A percentile compares a stretch with the other conserved stretches of the same genome.
Conservation (phyloP, 2,329 filamentous ascomycete species). For the Botrytis byssoidea region DNA sequence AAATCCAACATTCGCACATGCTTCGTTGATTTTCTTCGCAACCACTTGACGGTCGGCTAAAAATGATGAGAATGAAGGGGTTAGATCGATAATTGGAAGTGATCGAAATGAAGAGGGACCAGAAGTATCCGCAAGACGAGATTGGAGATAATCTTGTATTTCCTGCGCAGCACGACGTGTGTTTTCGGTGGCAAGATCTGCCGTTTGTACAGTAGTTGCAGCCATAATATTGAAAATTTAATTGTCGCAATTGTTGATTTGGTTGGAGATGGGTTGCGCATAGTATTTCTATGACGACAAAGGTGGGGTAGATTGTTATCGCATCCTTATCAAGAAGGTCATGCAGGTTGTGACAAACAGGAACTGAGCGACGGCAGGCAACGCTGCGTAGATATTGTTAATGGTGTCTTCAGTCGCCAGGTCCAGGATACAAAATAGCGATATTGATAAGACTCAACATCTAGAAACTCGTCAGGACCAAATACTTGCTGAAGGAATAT, state of each 20-base stretch:
- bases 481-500: neutral
- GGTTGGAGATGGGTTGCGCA: neutral
- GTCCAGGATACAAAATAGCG: too few species aligned
- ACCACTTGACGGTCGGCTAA: slow-evolving; percentile 32
- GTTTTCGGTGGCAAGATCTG: neutral
- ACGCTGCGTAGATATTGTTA: neutral
- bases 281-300: neutral
- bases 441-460: neutral
- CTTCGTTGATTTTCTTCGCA: slow-evolving; percentile 34
- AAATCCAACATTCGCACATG: slow-evolving; percentile 36
- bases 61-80: slow-evolving; percentile 35
- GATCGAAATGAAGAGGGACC: slow-evolving; percentile 30
- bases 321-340: neutral
- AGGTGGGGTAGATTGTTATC: slow-evolving; percentile 3
- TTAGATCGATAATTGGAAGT: slow-evolving; percentile 37
- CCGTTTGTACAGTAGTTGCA: neutral
- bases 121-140: slow-evolving; percentile 28
- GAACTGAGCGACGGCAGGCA: neutral
- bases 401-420: neutral
- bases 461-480: neutral
- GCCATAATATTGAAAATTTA: neutral
- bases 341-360: neutral
- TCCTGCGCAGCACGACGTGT: slow-evolving; percentile 31
- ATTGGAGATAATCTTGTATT: slow-evolving; percentile 34
- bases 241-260: neutral